phyloP scores from a whole-genome alignment of 306 rosid species.

The Prunus dulcis region DNA sequence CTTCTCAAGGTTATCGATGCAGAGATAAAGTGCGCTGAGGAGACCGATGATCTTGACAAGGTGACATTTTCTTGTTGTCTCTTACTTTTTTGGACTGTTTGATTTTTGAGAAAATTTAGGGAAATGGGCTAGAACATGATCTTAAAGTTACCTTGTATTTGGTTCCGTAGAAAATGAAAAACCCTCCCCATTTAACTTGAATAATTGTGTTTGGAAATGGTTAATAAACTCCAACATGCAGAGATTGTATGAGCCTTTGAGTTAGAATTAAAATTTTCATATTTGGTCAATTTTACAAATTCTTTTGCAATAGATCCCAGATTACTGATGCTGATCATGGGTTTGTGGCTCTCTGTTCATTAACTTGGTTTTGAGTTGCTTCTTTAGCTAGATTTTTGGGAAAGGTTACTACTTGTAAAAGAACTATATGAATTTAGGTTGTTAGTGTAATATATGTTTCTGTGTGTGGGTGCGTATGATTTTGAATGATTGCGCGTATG shows the following conservation, averaged over 20 bases:
- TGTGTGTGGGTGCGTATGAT: not conserved
- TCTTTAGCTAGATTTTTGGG: not conserved
- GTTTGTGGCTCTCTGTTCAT: not conserved
- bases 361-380: not conserved
- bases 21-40: conserved; percentile 62
- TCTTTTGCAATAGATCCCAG: not conserved
- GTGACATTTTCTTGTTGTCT: conserved; percentile 31
- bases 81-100: not conserved
- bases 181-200: not conserved
- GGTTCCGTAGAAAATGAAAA: not conserved
- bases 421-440: not conserved
- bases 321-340: not conserved
- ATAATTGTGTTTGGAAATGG: not conserved
- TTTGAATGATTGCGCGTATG: not conserved
- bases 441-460: not conserved
- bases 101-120: not conserved
- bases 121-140: not conserved
- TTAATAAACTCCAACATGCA: not conserved
- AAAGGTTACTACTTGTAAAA: not conserved
- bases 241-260: not conserved
- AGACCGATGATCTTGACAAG: conserved; percentile 47
- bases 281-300: not conserved
- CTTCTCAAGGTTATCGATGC: conserved; percentile 59
- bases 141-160: not conserved
- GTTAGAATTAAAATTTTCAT: not conserved